These are phyloP conservation scores for Puccinia novopanici DNA, from an alignment of 1,284 basidiomycete genomes.

Conservation along the genomic window DNA sequence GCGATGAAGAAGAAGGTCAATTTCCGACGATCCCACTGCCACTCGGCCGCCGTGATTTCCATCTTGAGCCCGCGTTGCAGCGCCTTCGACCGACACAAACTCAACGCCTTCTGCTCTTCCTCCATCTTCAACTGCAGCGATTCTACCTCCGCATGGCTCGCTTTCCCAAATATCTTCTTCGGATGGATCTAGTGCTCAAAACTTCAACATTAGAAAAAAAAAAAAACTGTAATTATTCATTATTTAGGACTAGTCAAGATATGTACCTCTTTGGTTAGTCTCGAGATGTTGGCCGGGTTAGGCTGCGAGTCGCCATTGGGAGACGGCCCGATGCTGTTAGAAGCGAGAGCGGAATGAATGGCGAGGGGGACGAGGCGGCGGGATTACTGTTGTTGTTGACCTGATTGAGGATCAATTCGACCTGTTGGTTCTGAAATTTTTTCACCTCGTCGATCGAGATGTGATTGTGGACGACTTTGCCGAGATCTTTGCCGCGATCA, in stretches of 20 bases:
- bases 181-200: slow-evolving; percentile 82
- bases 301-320: not conserved
- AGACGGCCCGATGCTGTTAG: not conserved
- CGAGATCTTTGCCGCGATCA: slow-evolving; percentile 88
- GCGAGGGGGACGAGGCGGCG: not conserved
- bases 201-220: not conserved
- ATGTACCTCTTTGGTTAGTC: slow-evolving; percentile 41
- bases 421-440: slow-evolving; percentile 77
- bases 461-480: slow-evolving; percentile 75
- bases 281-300: not conserved
- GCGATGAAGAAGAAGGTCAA: slow-evolving; percentile 96
- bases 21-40: slow-evolving; percentile 97
- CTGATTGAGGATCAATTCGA: slow-evolving; percentile 54
- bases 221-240: slow-evolving; percentile 36
- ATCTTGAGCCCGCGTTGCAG: slow-evolving; percentile 80
- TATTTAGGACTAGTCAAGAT: not conserved
- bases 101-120: slow-evolving; percentile 88
- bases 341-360: slow-evolving; percentile 1
- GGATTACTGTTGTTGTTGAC: not conserved
- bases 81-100: slow-evolving; percentile 86
- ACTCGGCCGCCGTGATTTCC: slow-evolving; percentile 97
- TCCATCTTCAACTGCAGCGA: slow-evolving; percentile 75
- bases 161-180: slow-evolving; percentile 94
- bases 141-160: slow-evolving; percentile 77
- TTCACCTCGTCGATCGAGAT: slow-evolving; percentile 90